A percentile compares a stretch with the other conserved stretches of the same genome.
phyloP scores from a whole-genome alignment of 2,329 filamentous ascomycete species.

The Podosphaera leucotricha region DNA sequence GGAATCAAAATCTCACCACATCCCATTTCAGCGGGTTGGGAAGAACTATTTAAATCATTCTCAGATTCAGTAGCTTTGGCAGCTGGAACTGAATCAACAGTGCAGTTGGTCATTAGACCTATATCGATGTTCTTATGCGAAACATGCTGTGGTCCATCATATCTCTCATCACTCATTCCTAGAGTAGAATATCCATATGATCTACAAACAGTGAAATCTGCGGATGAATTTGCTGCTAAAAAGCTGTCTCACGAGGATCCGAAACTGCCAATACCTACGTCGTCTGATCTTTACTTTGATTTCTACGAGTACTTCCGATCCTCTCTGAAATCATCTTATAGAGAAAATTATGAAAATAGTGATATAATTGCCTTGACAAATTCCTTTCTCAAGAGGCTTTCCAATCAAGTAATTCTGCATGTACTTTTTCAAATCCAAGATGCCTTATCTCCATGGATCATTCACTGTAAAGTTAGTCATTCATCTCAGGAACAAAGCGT shows the following conservation, averaged over 20 bases:
- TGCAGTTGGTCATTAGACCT: conserved; percentile 46
- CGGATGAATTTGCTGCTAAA: conserved; percentile 26
- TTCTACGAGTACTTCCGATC: conserved; percentile 36
- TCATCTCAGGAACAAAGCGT: conserved; percentile 23
- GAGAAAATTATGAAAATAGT: conserved; percentile 21
- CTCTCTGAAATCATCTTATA: conserved; percentile 28
- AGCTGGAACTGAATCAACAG: conserved; percentile 41
- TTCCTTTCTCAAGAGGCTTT: conserved; percentile 18
- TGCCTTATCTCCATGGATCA: conserved; percentile 38
- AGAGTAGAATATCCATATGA: conserved; percentile 32
- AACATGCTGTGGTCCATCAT: conserved; percentile 14
- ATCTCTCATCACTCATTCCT: conserved; percentile 11
- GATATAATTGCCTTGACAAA: conserved; percentile 23
- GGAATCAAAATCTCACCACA: conserved; percentile 23
- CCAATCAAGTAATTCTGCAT: conserved; percentile 25
- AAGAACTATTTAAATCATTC: conserved; percentile 31
- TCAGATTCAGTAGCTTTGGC: conserved; percentile 33
- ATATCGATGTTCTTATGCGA: conserved; percentile 30
- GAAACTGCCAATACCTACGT: conserved; percentile 15
- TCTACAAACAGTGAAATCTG: conserved; percentile 38
- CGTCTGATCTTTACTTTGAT: conserved; percentile 38
- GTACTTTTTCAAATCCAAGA: conserved; percentile 36
- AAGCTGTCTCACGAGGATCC: conserved; percentile 9
- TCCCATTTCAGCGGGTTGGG: conserved; percentile 18
- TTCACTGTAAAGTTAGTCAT: conserved; percentile 23